These are phyloP conservation scores for Phytopythium cucurbitacearum DNA, from an alignment of 352 stramenopile genomes.

Conservation along the genomic window DNA sequence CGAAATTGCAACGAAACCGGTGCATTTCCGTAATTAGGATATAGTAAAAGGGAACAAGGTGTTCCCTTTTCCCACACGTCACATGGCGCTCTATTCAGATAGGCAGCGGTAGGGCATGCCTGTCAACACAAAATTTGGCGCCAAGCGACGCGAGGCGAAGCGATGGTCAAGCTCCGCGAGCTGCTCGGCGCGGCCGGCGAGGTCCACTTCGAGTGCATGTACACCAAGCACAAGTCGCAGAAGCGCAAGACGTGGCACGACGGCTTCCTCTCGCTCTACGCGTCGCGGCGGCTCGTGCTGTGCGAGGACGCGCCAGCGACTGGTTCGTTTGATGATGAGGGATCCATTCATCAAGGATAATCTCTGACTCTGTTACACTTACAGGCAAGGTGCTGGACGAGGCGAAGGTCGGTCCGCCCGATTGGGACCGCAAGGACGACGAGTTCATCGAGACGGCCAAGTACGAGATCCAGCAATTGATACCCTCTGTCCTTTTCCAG, in stretches of 20 bases:
- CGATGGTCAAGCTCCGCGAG: conserved; percentile 53
- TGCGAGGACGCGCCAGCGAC: conserved; percentile 43
- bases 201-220: conserved; percentile 74
- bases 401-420: conserved; percentile 32
- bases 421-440: conserved; percentile 66
- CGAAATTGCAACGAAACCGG: too few species aligned
- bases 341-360: not conserved
- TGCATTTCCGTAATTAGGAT: too few species aligned
- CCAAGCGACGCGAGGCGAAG: too few species aligned
- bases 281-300: conserved; percentile 52
- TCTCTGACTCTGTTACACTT: conserved; percentile 6
- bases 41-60: too few species aligned
- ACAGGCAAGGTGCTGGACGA: conserved; percentile 56
- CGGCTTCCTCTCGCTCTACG: conserved; percentile 54
- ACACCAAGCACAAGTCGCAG: conserved; percentile 87
- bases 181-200: conserved; percentile 44
- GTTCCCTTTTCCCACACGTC: too few species aligned
- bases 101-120: too few species aligned
- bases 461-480: conserved; percentile 14
- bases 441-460: conserved; percentile 53
- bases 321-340: conserved; percentile 12
- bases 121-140: too few species aligned
- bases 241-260: conserved; percentile 83
- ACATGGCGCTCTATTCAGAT: too few species aligned
- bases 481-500: not conserved